Conservation (phyloP, 2,329 filamentous ascomycete species). For the Chaetomium olivaceum region DNA sequence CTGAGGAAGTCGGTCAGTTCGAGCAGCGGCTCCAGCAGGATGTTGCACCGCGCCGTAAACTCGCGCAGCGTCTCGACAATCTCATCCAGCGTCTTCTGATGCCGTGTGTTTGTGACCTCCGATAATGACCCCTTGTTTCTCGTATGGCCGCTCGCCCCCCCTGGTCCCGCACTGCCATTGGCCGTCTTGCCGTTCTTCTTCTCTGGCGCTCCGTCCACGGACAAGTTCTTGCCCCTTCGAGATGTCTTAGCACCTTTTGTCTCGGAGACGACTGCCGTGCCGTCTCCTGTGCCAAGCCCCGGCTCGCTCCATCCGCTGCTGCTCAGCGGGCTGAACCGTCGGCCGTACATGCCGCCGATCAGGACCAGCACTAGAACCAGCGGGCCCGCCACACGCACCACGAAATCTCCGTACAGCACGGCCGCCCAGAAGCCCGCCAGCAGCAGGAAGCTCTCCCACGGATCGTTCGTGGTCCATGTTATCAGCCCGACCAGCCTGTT, state of each 20-base stretch:
- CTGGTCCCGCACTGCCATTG: constrained; percentile 21
- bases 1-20: constrained; percentile 91
- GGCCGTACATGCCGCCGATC: constrained; percentile 89
- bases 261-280: constrained; percentile 33
- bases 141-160: constrained; percentile 33
- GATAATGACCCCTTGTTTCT: constrained; percentile 49
- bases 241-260: constrained; percentile 28
- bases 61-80: constrained; percentile 92
- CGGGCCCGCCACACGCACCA: constrained; percentile 81
- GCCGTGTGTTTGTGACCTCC: constrained; percentile 67
- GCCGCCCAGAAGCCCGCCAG: constrained; percentile 82
- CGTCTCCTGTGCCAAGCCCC: constrained; percentile 39
- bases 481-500: constrained; percentile 83
- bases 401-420: constrained; percentile 79
- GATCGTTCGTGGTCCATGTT: constrained; percentile 91
- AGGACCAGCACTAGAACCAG: constrained; percentile 76
- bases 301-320: constrained; percentile 72
- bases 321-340: constrained; percentile 85
- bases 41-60: constrained; percentile 88
- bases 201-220: constrained; percentile 33
- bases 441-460: constrained; percentile 95
- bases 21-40: constrained; percentile 84
- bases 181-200: constrained; percentile 38
- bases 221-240: constrained; percentile 35
- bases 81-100: constrained; percentile 94